Percentiles rank a stretch among this genome's conserved stretches.
Evolutionary conservation across 2,329 filamentous ascomycete species (phyloP).

Genomic region (Colletotrichum godetiae): DNA sequence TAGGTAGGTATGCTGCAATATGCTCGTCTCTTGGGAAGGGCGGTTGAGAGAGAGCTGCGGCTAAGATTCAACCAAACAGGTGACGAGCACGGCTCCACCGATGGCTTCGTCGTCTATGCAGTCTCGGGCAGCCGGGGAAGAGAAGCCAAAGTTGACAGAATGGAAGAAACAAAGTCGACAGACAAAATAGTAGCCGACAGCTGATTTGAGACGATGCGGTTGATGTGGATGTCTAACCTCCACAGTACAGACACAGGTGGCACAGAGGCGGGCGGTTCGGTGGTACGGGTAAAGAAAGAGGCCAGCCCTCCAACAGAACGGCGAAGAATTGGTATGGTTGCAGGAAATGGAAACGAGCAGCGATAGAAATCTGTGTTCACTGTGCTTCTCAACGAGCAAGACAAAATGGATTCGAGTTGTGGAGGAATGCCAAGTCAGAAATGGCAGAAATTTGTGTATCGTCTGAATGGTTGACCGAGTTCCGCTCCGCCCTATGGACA

Average conservation of each 20-base stretch:
- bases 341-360: not conserved
- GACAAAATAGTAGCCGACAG: not conserved
- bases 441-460: slow-evolving; percentile 5
- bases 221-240: slow-evolving; percentile 6
- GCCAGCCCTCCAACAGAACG: not conserved
- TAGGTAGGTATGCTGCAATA: slow-evolving; percentile 16
- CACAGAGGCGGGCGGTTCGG: not conserved
- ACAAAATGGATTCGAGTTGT: not conserved
- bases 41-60: slow-evolving; percentile 30
- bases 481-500: slow-evolving; percentile 21
- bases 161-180: not conserved
- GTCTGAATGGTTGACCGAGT: slow-evolving; percentile 23
- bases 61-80: slow-evolving; percentile 34
- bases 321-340: not conserved
- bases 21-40: slow-evolving; percentile 25
- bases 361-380: not conserved
- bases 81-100: slow-evolving; percentile 29
- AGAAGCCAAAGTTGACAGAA: slow-evolving; percentile 6
- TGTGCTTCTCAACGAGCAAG: not conserved
- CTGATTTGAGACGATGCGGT: slow-evolving; percentile 2
- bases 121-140: slow-evolving; percentile 9
- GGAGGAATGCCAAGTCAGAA: not conserved
- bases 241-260: not conserved
- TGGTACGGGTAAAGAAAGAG: slow-evolving; percentile 3
- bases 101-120: slow-evolving; percentile 13